Base-by-base conservation (phyloP, 1,284 basidiomycete genomes). In the Nidula niveotomentosa region DNA sequence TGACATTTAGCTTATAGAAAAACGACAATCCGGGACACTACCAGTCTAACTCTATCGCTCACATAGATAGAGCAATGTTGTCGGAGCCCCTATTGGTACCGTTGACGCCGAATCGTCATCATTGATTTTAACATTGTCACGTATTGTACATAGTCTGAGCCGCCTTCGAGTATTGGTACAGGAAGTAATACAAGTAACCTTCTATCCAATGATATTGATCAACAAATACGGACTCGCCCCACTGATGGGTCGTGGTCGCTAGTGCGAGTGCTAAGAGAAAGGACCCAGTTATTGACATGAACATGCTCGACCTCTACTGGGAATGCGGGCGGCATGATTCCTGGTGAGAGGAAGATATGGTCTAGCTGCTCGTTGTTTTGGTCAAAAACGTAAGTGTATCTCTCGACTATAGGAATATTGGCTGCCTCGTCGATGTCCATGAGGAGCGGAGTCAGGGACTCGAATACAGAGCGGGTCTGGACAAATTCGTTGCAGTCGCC, bases 401-500 rank as follows among this genome's bases (percentile, higher is more conserved):
- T 73, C 65, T 86, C 84, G 17, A 76, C 77, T 2, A 67, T 65
- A 15, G 75, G 71, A 46, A 83, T 70, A 48, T 66, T 65, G 9
- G 80, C 77, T 5, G 75, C 71, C 55, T 76, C 81, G 65, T 85
- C 82, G 46, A 81, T 73, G 50, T 85, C 82, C 23, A 65, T 66
- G 55, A 84, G 62, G 47, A 82, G 60, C 6, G 65, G 64, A 6
- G 66, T 69, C 56, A 85, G 69, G 2, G 82, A 71, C 43, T 72
- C 68, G 63, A 80, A 85, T 36, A 81, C 82, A 7, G 78, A 74
- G 46, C 78, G 76, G 1, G 83, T 77, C 57, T 82, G 78, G 10
- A 76, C 58, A 66, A 75, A 85, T 60, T 86, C 85, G 65, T 88
- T 88, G 71, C 81, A 85, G 69, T 87, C 85, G 10, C 85, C 85